Conservation (phyloP, 2,329 filamentous ascomycete genomes). For the Capronia coronata region DNA sequence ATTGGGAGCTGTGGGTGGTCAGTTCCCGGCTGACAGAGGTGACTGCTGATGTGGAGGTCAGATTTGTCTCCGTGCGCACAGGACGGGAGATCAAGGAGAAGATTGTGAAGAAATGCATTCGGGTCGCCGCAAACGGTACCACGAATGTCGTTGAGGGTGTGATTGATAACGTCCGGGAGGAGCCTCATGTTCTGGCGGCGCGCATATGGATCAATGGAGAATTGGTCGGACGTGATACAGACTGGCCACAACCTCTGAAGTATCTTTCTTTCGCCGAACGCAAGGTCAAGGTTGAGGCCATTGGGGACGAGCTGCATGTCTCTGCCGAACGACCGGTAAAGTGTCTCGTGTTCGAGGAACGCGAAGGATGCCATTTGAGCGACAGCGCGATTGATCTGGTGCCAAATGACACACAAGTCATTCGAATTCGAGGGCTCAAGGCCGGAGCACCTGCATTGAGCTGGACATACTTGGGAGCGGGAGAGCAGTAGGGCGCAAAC, state of each 20-base stretch:
- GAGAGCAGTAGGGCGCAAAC: slow-evolving; percentile 29
- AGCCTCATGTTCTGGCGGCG: slow-evolving; percentile 50
- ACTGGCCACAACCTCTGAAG: slow-evolving; percentile 57
- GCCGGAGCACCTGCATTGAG: slow-evolving; percentile 21
- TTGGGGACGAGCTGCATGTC: slow-evolving; percentile 42
- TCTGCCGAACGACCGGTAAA: slow-evolving; percentile 50
- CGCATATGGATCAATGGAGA: slow-evolving; percentile 48
- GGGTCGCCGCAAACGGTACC: slow-evolving; percentile 49
- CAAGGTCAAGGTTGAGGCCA: slow-evolving; percentile 42
- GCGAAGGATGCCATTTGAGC: slow-evolving; percentile 47
- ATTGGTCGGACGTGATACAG: slow-evolving; percentile 50
- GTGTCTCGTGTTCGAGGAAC: slow-evolving; percentile 55
- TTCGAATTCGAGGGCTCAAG: slow-evolving; percentile 30
- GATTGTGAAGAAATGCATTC: slow-evolving; percentile 44
- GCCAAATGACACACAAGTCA: slow-evolving; percentile 50
- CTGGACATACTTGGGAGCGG: slow-evolving; percentile 29
- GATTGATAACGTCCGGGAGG: slow-evolving; percentile 43
- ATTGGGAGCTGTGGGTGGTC: slow-evolving; percentile 53
- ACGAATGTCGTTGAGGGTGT: slow-evolving; percentile 47
- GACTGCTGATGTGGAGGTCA: slow-evolving; percentile 35
- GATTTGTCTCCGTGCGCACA: slow-evolving; percentile 50
- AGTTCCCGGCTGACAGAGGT: slow-evolving; percentile 40
- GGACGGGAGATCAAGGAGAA: slow-evolving; percentile 50
- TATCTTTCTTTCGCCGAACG: slow-evolving; percentile 50
- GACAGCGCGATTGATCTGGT: slow-evolving; percentile 55